Conservation (phyloP, 331 rosid species). For the Ulmus americana region DNA sequence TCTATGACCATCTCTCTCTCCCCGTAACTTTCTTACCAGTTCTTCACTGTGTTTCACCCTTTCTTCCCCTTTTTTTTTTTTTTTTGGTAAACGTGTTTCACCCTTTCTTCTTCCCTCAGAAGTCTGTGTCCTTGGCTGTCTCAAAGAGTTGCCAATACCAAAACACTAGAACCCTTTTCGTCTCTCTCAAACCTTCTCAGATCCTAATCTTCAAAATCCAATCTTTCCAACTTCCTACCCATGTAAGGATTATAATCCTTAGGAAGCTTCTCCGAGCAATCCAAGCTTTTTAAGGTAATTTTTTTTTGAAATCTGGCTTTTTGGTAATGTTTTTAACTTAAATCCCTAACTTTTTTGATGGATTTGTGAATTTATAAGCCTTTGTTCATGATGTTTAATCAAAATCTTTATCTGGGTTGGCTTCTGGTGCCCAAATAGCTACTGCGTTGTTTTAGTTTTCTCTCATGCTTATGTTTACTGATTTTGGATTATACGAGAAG, state of each 20-base stretch:
- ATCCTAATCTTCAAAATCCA: constrained; percentile 18
- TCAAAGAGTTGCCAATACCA: background rate
- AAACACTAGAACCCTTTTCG: background rate
- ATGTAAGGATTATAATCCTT: constrained; percentile 1
- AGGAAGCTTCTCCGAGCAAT: background rate
- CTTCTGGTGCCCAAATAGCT: background rate
- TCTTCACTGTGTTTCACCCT: background rate
- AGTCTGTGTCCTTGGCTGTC: background rate
- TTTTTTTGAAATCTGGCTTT: background rate
- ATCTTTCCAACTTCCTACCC: constrained; percentile 5
- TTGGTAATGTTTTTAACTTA: background rate
- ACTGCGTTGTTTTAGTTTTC: background rate
- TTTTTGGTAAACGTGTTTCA: no score
- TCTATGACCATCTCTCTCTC: background rate
- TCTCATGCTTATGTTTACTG: background rate
- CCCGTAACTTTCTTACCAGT: constrained; percentile 4
- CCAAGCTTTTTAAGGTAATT: constrained; percentile 8
- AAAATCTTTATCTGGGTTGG: constrained; percentile 21
- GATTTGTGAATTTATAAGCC: constrained; percentile 9
- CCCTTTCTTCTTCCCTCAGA: background rate
- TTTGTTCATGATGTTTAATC: constrained; percentile 2
- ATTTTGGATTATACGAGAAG: background rate
- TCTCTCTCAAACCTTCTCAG: constrained; percentile 11
- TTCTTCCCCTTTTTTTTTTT: no score
- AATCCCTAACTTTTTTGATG: background rate